Evolutionary conservation across 208 protist genomes (phyloP).

Genomic region (Wallacemonas rigidus): DNA sequence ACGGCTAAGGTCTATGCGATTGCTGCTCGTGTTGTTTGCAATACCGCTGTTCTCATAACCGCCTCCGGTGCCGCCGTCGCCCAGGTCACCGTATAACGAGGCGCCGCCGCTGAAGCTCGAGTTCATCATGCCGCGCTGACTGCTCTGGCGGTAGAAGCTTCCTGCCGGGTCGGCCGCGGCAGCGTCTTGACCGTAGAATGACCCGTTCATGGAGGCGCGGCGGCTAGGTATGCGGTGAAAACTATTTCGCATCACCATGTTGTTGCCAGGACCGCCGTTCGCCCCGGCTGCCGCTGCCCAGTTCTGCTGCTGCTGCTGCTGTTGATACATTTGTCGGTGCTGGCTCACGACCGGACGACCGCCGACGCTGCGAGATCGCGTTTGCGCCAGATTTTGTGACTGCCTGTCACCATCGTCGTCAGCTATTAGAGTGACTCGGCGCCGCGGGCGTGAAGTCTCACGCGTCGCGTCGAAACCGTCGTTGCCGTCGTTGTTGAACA

Average conservation of each 20-base stretch:
- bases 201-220: slow-evolving; percentile 4
- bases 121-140: slow-evolving; percentile 10
- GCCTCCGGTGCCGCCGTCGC: not conserved
- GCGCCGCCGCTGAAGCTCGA: slow-evolving; percentile 11
- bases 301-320: not conserved
- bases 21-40: not conserved
- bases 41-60: not conserved
- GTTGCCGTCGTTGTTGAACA: not conserved
- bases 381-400: slow-evolving; percentile 10
- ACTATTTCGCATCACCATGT: slow-evolving; percentile 13
- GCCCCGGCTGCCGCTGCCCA: not conserved
- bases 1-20: not conserved
- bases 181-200: not conserved
- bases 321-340: slow-evolving; percentile 7
- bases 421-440: slow-evolving; percentile 3
- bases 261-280: not conserved
- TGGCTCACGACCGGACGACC: not conserved
- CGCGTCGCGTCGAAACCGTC: not conserved
- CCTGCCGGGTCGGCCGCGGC: not conserved
- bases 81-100: slow-evolving; percentile 6
- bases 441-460: not conserved
- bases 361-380: slow-evolving; percentile 1
- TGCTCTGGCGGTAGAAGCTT: slow-evolving; percentile 14
- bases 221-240: slow-evolving; percentile 5
- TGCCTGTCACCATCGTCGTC: slow-evolving; percentile 10